A percentile compares a stretch with the other conserved stretches of the same genome.
These are phyloP conservation scores for Pestalotiopsis sp. DNA, from an alignment of 2,329 filamentous ascomycete genomes.

Conservation along the genomic window DNA sequence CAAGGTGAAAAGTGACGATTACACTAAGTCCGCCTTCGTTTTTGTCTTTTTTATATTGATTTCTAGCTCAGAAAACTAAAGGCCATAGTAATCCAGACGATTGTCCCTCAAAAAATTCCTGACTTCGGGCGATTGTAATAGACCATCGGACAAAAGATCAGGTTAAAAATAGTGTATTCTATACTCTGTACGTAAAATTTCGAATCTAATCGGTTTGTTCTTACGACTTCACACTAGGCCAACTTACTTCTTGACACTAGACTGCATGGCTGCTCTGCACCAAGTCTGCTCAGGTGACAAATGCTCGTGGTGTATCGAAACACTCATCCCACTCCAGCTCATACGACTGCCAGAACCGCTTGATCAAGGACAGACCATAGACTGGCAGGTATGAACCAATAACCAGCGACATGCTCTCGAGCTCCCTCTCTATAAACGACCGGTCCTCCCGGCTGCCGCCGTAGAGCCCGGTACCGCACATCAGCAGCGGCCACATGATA, in stretches of 20 bases:
- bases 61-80: too few species aligned
- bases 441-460: slow-evolving; percentile 24
- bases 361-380: slow-evolving; percentile 25
- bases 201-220: too few species aligned
- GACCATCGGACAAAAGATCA: too few species aligned
- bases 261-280: background rate
- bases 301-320: slow-evolving; percentile 34
- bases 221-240: background rate
- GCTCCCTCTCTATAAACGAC: slow-evolving; percentile 27
- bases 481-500: slow-evolving; percentile 35
- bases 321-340: slow-evolving; percentile 36
- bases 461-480: slow-evolving; percentile 32
- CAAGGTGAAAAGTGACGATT: too few species aligned
- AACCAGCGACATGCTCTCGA: slow-evolving; percentile 24
- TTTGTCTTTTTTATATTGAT: too few species aligned
- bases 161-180: too few species aligned
- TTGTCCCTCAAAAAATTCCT: too few species aligned
- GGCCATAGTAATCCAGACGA: too few species aligned
- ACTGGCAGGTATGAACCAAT: slow-evolving; percentile 30
- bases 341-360: slow-evolving; percentile 35
- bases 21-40: too few species aligned
- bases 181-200: too few species aligned
- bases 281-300: slow-evolving; percentile 16
- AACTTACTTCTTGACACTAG: background rate
- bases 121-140: too few species aligned